Percentiles rank a stretch among this genome's conserved stretches.
phyloP scores from a whole-genome alignment of 257 asterid genomes.

The Nicotiana undulata region DNA sequence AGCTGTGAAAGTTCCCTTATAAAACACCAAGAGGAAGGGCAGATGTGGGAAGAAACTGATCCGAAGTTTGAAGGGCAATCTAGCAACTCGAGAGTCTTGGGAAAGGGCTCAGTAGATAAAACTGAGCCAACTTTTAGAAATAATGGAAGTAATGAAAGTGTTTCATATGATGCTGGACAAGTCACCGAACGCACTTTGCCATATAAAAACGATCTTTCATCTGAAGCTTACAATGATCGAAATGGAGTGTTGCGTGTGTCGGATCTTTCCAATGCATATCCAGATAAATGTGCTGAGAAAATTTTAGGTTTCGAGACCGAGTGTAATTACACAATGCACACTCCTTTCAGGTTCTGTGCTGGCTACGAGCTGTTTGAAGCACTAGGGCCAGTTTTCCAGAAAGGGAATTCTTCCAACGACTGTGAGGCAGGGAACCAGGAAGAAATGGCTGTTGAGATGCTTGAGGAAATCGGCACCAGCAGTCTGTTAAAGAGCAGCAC shows the following conservation, averaged over 20 bases:
- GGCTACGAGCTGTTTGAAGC: slow-evolving; percentile 91
- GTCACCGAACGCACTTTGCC: slow-evolving; percentile 23
- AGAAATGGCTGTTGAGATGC: slow-evolving; percentile 49
- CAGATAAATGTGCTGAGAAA: slow-evolving; percentile 27
- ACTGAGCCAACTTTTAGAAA: slow-evolving; percentile 9
- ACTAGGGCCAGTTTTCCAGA: slow-evolving; percentile 61
- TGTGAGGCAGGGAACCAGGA: slow-evolving; percentile 36
- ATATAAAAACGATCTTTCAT: slow-evolving; percentile 23
- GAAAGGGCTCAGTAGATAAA: slow-evolving; percentile 22
- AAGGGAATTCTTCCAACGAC: slow-evolving; percentile 23
- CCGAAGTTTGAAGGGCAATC: slow-evolving; percentile 28
- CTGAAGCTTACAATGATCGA: slow-evolving; percentile 26
- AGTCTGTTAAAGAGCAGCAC: slow-evolving; percentile 47
- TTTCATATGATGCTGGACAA: slow-evolving; percentile 20
- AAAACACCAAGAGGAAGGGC: slow-evolving; percentile 32
- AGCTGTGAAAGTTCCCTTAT: slow-evolving; percentile 27
- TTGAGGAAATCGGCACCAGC: slow-evolving; percentile 49
- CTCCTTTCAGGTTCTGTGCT: slow-evolving; percentile 55
- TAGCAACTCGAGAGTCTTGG: slow-evolving; percentile 18
- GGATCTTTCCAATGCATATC: slow-evolving; percentile 21
- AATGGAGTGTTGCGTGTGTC: slow-evolving; percentile 13
- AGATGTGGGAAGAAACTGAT: slow-evolving; percentile 20
- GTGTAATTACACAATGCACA: slow-evolving; percentile 17
- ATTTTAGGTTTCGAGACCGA: slow-evolving; percentile 17
- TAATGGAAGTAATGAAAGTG: slow-evolving; percentile 20